Conservation (phyloP, 2,329 filamentous ascomycete genomes). For the Bipolaris zeicola region DNA sequence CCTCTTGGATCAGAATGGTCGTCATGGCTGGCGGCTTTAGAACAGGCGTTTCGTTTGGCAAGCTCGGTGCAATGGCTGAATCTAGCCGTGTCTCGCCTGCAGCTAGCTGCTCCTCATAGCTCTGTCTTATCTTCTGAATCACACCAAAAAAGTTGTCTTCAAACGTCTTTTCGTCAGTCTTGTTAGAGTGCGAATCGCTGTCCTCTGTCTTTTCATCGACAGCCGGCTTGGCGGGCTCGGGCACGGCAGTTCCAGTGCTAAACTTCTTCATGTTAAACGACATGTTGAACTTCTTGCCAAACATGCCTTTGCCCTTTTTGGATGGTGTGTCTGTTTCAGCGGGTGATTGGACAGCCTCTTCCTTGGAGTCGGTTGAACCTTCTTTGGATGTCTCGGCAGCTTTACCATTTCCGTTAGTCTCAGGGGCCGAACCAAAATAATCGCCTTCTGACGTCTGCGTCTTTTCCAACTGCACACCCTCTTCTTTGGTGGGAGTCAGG, state of each 20-base stretch:
- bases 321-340: slow-evolving; percentile 46
- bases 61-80: slow-evolving; percentile 69
- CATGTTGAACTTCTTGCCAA: slow-evolving; percentile 82
- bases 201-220: slow-evolving; percentile 74
- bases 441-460: slow-evolving; percentile 68
- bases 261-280: slow-evolving; percentile 86
- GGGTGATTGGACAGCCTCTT: slow-evolving; percentile 47
- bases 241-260: slow-evolving; percentile 63
- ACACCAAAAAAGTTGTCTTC: slow-evolving; percentile 77
- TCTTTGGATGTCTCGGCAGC: slow-evolving; percentile 31
- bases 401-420: slow-evolving; percentile 35
- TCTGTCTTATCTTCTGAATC: slow-evolving; percentile 72
- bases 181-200: slow-evolving; percentile 64
- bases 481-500: slow-evolving; percentile 50
- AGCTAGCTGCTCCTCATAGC: slow-evolving; percentile 71
- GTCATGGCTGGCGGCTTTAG: slow-evolving; percentile 71
- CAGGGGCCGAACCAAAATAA: slow-evolving; percentile 64
- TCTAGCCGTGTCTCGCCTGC: slow-evolving; percentile 60
- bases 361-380: slow-evolving; percentile 33
- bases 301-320: slow-evolving; percentile 67
- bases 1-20: slow-evolving; percentile 68
- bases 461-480: slow-evolving; percentile 59
- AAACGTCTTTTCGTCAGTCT: slow-evolving; percentile 70
- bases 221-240: slow-evolving; percentile 71
- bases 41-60: slow-evolving; percentile 75